A percentile compares a stretch with the other conserved stretches of the same genome.
Conservation (phyloP, 2,329 filamentous ascomycete species). For the Aspergillus hortae region DNA sequence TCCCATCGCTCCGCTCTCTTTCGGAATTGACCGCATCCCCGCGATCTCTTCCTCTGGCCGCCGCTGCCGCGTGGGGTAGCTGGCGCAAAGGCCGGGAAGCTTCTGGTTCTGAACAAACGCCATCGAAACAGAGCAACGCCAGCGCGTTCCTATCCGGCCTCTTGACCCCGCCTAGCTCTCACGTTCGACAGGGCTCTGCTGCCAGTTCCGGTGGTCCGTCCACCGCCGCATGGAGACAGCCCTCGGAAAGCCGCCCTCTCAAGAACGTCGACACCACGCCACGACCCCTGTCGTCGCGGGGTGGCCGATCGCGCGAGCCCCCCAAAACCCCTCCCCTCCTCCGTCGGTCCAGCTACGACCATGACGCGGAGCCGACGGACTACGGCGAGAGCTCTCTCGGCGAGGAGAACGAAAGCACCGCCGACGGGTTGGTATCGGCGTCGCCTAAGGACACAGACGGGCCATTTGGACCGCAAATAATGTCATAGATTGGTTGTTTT, state of each 20-base stretch:
- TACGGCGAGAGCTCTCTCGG: slow-evolving; percentile 47
- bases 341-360: slow-evolving; percentile 55
- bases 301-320: slow-evolving; percentile 28
- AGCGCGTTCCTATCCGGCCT: slow-evolving; percentile 71
- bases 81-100: slow-evolving; percentile 72
- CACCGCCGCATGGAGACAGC: slow-evolving; percentile 24
- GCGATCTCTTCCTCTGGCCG: slow-evolving; percentile 71
- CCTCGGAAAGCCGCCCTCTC: slow-evolving; percentile 34
- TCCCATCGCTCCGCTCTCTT: slow-evolving; percentile 74
- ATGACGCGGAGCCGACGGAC: slow-evolving; percentile 53
- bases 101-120: slow-evolving; percentile 54
- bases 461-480: slow-evolving; percentile 31
- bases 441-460: slow-evolving; percentile 30
- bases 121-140: slow-evolving; percentile 56
- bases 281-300: slow-evolving; percentile 28
- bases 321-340: slow-evolving; percentile 55
- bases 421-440: slow-evolving; percentile 37
- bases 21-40: slow-evolving; percentile 75
- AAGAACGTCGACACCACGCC: slow-evolving; percentile 28
- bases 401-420: slow-evolving; percentile 45
- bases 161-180: slow-evolving; percentile 82
- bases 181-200: slow-evolving; percentile 58
- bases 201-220: slow-evolving; percentile 35
- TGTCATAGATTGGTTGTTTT: slow-evolving; percentile 13
- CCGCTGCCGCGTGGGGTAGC: slow-evolving; percentile 95